A percentile compares a stretch with the other conserved stretches of the same genome.
phyloP scores from a whole-genome alignment of 2,329 filamentous ascomycete genomes.

The Ophiostoma sp. region DNA sequence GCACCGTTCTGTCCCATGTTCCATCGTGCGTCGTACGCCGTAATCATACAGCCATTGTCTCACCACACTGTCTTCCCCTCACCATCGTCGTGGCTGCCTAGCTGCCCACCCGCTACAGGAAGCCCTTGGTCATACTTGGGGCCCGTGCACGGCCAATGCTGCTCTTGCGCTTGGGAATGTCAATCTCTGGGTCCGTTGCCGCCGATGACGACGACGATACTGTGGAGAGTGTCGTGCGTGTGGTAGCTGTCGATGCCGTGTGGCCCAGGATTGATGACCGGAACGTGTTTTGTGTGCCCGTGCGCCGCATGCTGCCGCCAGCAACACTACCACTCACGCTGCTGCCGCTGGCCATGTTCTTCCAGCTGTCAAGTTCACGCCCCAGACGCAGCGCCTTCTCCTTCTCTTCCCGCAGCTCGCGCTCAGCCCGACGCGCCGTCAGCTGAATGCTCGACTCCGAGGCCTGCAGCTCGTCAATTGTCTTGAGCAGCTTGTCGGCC shows the following conservation, averaged over 20 bases:
- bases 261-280: slow-evolving; percentile 27
- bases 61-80: background rate
- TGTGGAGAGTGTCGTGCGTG: slow-evolving; percentile 34
- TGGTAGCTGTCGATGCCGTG: slow-evolving; percentile 28
- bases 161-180: slow-evolving; percentile 65
- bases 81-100: background rate
- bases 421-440: slow-evolving; percentile 78
- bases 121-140: slow-evolving; percentile 75
- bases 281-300: slow-evolving; percentile 40
- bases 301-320: slow-evolving; percentile 58
- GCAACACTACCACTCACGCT: slow-evolving; percentile 34
- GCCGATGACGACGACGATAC: slow-evolving; percentile 36
- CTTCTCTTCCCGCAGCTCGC: slow-evolving; percentile 83
- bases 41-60: background rate
- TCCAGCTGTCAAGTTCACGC: slow-evolving; percentile 82
- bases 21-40: background rate
- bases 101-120: slow-evolving; percentile 52
- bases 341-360: slow-evolving; percentile 53
- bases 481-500: slow-evolving; percentile 81
- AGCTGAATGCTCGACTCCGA: slow-evolving; percentile 82
- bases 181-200: slow-evolving; percentile 32
- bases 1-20: slow-evolving; percentile 6
- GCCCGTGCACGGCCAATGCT: slow-evolving; percentile 61
- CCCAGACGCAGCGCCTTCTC: slow-evolving; percentile 82
- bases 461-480: slow-evolving; percentile 91